Evolutionary conservation across 352 stramenopile genomes (phyloP).

Genomic region (Globisporangium nagaii): DNA sequence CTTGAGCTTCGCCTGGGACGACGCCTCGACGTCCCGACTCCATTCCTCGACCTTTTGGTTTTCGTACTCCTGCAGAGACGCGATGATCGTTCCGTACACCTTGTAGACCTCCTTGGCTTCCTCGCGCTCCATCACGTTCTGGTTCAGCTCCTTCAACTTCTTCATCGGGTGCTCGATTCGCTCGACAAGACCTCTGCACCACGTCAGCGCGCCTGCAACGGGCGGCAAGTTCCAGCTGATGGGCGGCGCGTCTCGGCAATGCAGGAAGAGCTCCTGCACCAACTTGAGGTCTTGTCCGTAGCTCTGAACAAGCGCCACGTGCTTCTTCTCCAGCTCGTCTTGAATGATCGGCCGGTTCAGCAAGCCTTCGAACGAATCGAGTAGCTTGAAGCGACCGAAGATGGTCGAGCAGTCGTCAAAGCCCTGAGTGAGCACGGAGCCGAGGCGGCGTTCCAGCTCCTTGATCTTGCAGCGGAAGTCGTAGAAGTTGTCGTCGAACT

Average conservation of each 20-base stretch:
- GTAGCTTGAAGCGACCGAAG: conserved; percentile 96
- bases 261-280: conserved; percentile 96
- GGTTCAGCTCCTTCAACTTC: conserved; percentile 95
- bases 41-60: conserved; percentile 96
- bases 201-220: conserved; percentile 93
- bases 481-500: conserved; percentile 98
- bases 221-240: conserved; percentile 95
- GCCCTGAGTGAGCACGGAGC: conserved; percentile 93
- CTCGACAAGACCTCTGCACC: conserved; percentile 94
- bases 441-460: conserved; percentile 95
- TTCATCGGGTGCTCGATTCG: conserved; percentile 96
- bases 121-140: conserved; percentile 96
- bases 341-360: conserved; percentile 95
- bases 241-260: conserved; percentile 89
- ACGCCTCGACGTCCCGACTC: conserved; percentile 93
- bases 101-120: conserved; percentile 98
- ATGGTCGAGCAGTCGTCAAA: conserved; percentile 98
- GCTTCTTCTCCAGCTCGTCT: conserved; percentile 97
- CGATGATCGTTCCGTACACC: conserved; percentile 94
- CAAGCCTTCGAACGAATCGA: conserved; percentile 96
- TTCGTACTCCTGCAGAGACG: conserved; percentile 96
- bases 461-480: conserved; percentile 97
- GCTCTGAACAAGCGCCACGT: conserved; percentile 94
- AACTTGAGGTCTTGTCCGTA: conserved; percentile 95
- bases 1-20: conserved; percentile 94